A percentile compares a stretch with the other conserved stretches of the same genome.
These are phyloP conservation scores for Boechera stricta DNA, from an alignment of 345 rosid species.

Conservation along the genomic window DNA sequence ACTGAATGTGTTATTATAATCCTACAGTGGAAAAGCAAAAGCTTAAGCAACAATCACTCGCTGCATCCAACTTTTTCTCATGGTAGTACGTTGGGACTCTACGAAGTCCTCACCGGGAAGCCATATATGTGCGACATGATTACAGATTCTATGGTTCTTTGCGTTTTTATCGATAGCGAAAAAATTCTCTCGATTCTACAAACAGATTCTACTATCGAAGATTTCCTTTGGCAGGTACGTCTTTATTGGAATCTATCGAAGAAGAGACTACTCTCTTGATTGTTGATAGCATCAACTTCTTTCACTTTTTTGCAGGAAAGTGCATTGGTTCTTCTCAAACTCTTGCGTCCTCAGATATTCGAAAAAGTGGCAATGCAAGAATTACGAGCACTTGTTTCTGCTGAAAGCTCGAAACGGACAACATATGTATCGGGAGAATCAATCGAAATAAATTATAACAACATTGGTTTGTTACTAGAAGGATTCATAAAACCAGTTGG, in stretches of 20 bases:
- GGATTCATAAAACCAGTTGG: slow-evolving; percentile 71
- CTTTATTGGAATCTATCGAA: slow-evolving; percentile 5
- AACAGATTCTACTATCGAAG: slow-evolving; percentile 72
- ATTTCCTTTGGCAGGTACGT: slow-evolving; percentile 91
- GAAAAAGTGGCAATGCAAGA: slow-evolving; percentile 83
- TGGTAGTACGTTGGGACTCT: slow-evolving; percentile 93
- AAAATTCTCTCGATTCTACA: slow-evolving; percentile 58
- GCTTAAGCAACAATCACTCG: slow-evolving; percentile 67
- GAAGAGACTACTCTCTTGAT: slow-evolving; percentile 17
- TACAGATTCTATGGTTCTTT: slow-evolving; percentile 81
- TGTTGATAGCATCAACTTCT: slow-evolving; percentile 11
- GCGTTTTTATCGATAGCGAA: slow-evolving; percentile 69
- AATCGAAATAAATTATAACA: slow-evolving; percentile 63
- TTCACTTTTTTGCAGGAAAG: slow-evolving; percentile 65
- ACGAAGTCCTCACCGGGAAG: slow-evolving; percentile 80
- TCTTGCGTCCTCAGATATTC: slow-evolving; percentile 86
- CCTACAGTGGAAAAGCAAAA: slow-evolving; percentile 77
- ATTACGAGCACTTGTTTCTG: slow-evolving; percentile 67
- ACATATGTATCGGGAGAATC: slow-evolving; percentile 72
- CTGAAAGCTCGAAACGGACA: slow-evolving; percentile 65
- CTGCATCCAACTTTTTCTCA: slow-evolving; percentile 89
- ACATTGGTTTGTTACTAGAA: slow-evolving; percentile 77
- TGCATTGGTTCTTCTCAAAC: slow-evolving; percentile 73
- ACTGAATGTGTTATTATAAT: slow-evolving; percentile 7
- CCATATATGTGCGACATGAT: slow-evolving; percentile 76